Percentiles rank a stretch among this genome's conserved stretches.
phyloP scores from a whole-genome alignment of 2,329 filamentous ascomycete genomes.

The Scolecobasidium constrictum region DNA sequence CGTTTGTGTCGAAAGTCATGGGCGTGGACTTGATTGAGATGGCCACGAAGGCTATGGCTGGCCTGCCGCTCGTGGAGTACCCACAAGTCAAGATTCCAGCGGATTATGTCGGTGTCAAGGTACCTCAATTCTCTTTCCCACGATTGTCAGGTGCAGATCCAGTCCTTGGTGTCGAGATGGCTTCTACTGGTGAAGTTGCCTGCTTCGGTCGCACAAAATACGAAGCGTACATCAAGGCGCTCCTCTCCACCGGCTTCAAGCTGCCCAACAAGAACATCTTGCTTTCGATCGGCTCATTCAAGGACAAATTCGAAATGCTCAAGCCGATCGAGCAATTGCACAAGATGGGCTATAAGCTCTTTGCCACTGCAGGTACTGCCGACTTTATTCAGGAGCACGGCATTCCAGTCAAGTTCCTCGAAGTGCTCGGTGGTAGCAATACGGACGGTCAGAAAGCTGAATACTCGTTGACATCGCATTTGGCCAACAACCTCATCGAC shows the following conservation, averaged over 20 bases:
- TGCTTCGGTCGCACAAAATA: constrained; percentile 94
- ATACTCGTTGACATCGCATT: constrained; percentile 91
- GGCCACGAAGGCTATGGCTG: constrained; percentile 95
- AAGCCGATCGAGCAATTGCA: constrained; percentile 84
- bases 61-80: constrained; percentile 70
- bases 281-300: constrained; percentile 90
- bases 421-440: constrained; percentile 59
- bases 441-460: constrained; percentile 84
- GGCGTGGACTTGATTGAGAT: constrained; percentile 95
- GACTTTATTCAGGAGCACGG: constrained; percentile 93
- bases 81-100: constrained; percentile 64
- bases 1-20: constrained; percentile 98
- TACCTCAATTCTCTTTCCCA: constrained; percentile 98
- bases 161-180: constrained; percentile 97
- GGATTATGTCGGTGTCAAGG: constrained; percentile 90
- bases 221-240: constrained; percentile 92
- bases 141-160: constrained; percentile 92
- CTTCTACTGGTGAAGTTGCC: constrained; percentile 94
- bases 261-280: constrained; percentile 92
- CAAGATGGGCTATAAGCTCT: constrained; percentile 87
- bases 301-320: constrained; percentile 96
- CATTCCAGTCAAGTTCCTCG: constrained; percentile 85
- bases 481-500: constrained; percentile 96
- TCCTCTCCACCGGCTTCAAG: constrained; percentile 93
- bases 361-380: constrained; percentile 90